These are phyloP conservation scores for Ophiostoma piceae DNA, from an alignment of 2,329 filamentous ascomycete genomes.

Conservation along the genomic window DNA sequence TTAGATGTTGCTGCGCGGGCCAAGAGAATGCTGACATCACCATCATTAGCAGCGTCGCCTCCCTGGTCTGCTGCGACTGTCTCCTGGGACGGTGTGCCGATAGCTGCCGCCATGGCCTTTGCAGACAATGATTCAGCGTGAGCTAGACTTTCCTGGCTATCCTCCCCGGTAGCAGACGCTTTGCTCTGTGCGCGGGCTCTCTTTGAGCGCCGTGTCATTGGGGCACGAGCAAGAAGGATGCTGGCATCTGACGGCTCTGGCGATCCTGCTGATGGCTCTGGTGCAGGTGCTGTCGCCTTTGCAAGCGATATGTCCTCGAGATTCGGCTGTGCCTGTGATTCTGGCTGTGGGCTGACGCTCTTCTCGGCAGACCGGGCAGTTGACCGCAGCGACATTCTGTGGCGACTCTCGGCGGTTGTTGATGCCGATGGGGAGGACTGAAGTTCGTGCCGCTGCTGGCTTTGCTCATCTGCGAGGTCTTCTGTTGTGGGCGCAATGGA, in stretches of 20 bases:
- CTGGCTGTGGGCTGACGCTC: conserved; percentile 16
- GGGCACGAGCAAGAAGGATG: conserved; percentile 29
- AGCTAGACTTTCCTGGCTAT: not conserved
- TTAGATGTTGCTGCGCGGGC: conserved; percentile 17
- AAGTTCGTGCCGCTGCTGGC: not conserved
- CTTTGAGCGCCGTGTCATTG: conserved; percentile 18
- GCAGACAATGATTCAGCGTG: not conserved
- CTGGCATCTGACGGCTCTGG: conserved; percentile 28
- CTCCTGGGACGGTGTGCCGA: not conserved
- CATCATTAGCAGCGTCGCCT: not conserved
- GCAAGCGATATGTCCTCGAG: not conserved
- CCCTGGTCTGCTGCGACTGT: not conserved
- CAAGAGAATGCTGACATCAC: conserved; percentile 20
- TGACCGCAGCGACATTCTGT: conserved; percentile 26
- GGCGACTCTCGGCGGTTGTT: conserved; percentile 18
- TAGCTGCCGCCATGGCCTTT: not conserved
- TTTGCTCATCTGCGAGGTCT: not conserved
- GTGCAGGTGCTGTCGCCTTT: not conserved
- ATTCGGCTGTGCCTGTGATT: conserved; percentile 16
- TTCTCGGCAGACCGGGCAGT: not conserved
- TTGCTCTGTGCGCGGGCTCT: not conserved
- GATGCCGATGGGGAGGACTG: not conserved
- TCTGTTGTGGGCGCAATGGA: not conserved
- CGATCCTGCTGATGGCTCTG: not conserved
- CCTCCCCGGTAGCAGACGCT: not conserved